Evolutionary conservation across 2,329 filamentous ascomycete species (phyloP), one percentile per base, ranked within the genome.

Genomic region (Hypomyces rosellus): DNA sequence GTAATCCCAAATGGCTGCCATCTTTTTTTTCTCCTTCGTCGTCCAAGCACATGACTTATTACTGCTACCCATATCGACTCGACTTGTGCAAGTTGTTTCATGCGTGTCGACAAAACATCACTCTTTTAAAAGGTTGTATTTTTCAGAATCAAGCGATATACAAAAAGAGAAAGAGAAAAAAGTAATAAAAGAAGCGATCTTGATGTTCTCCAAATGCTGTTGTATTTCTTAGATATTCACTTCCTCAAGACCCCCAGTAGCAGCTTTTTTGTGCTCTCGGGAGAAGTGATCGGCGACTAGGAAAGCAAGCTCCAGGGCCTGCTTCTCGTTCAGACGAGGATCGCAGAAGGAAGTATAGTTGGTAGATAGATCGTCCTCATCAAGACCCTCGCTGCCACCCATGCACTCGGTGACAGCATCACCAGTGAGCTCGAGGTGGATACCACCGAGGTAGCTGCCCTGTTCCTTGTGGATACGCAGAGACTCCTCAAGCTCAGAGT

Each of bases 331-430:
- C 58, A 99, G 73, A 20, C 93, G 74, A 5, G 93, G 93, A 67
- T 99, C 93, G 67, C 93, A 99, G 74, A 92, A 97, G 36, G 87
- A 95, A 5, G 90, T 95, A 70, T 99, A 99, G 62, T 96, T 91
- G 57, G 89, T 80, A 2, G 86, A 86, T 61, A 99, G 67, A 63
- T 96, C 92, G 55, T 93, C 88, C 68, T 97, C 93, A 34, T 81
- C 88, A 52, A 97, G 72, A 0, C 86, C 88, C 64, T 89, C 89
- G 55, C 89, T 92, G 16, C 93, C 93, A 50, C 93, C 90, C 1
- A 95, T 81, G 62, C 93, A 99, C 72, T 99, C 93, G 0, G 93
- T 99, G 9, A 99, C 93, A 7, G 90, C 88, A 63, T 99, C 93
- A 6, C 92, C 93, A 0, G 93, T 99, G 43, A 99, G 76, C 70